These are phyloP conservation scores for Mycena maculata DNA, from an alignment of 768 basidiomycete genomes.

Conservation along the genomic window DNA sequence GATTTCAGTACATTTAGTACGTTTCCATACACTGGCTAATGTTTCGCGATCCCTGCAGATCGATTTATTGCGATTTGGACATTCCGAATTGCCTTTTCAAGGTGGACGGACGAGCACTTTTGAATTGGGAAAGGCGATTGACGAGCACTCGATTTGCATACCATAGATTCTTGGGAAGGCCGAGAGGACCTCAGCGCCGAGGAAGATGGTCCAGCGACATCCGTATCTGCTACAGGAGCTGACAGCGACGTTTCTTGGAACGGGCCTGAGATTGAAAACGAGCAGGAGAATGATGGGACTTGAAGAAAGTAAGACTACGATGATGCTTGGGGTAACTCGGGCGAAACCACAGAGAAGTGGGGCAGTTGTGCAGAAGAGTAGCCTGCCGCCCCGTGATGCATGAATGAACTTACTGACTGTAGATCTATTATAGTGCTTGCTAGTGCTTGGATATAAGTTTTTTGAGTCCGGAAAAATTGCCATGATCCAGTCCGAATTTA, in stretches of 20 bases:
- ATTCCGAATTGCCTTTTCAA: not conserved
- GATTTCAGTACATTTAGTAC: too few relatives aligned
- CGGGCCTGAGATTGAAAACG: slow-evolving; percentile 51
- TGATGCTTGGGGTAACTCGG: slow-evolving; percentile 4
- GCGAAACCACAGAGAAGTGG: not conserved
- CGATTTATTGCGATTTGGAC: too few relatives aligned
- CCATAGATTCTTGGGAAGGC: slow-evolving; percentile 57
- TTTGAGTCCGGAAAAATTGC: too few relatives aligned
- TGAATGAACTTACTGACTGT: too few relatives aligned
- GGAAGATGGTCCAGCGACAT: slow-evolving; percentile 36
- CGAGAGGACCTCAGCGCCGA: slow-evolving; percentile 44
- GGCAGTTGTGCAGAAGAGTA: not conserved
- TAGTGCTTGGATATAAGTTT: too few relatives aligned
- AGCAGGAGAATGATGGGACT: slow-evolving; percentile 31
- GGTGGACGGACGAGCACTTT: not conserved
- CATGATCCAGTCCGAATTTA: too few relatives aligned
- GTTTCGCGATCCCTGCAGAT: too few relatives aligned
- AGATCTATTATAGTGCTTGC: too few relatives aligned
- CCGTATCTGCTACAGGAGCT: slow-evolving; percentile 46
- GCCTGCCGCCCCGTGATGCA: too few relatives aligned
- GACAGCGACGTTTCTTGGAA: slow-evolving; percentile 58
- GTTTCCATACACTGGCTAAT: too few relatives aligned
- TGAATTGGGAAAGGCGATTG: not conserved
- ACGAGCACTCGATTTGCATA: slow-evolving; percentile 54
- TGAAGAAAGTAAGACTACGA: slow-evolving; percentile 31